Evolutionary conservation across 1,284 basidiomycete genomes (phyloP).

Genomic region (Papiliotrema fonsecae): DNA sequence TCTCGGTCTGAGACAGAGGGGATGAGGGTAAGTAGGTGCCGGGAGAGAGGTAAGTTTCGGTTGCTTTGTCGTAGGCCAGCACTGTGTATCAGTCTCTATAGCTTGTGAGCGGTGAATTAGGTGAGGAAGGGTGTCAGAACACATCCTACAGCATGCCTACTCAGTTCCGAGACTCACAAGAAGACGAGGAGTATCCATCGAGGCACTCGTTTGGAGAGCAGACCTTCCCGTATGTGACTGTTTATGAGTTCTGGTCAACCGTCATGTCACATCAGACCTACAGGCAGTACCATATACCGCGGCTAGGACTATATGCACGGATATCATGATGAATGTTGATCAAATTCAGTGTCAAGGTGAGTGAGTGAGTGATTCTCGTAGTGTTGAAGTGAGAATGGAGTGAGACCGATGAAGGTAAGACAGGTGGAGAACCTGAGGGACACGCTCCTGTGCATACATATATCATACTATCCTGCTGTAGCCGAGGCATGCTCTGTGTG

Average conservation of each 20-base stretch:
- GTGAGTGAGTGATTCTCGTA: too few relatives aligned
- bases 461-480: too few relatives aligned
- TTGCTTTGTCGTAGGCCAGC: neutral
- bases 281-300: neutral
- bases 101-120: too few relatives aligned
- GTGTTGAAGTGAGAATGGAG: neutral
- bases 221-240: neutral
- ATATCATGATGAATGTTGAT: neutral
- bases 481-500: too few relatives aligned
- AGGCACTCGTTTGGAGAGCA: conserved; percentile 4
- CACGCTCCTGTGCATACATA: too few relatives aligned
- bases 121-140: too few relatives aligned
- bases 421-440: neutral
- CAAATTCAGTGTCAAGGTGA: too few relatives aligned
- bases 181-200: neutral
- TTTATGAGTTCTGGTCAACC: neutral
- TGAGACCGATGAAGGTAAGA: neutral
- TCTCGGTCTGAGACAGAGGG: neutral
- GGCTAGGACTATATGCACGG: neutral
- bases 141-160: too few relatives aligned
- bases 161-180: neutral
- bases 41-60: neutral
- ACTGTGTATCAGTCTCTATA: too few relatives aligned
- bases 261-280: neutral
- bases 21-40: neutral